Evolutionary conservation across 345 rosid species (phyloP), one percentile per base, ranked within the genome.

Genomic region (Murraya koenigii): DNA sequence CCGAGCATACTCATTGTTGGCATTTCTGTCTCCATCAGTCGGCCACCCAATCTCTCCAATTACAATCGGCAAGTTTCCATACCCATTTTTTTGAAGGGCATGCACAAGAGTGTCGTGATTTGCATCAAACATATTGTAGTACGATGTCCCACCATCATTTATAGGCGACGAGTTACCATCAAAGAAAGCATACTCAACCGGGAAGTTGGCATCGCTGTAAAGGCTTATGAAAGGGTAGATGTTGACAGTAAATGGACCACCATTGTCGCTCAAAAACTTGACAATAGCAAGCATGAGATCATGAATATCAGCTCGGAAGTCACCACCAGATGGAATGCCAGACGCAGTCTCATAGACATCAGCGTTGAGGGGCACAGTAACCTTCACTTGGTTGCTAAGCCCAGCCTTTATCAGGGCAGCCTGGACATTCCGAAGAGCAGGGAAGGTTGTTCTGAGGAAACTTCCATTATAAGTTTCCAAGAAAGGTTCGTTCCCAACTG

Each of bases 31-130:
- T 1, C 98, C 97, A 63, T 96, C 99, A 32, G 98, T 96, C 19
- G 99, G 99, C 98, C 99, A 94, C 22, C 99, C 98, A 8, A 94
- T 82, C 81, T 96, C 99, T 32, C 99, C 99, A 13, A 94, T 77
- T 11, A 96, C 88, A 41, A 96, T 84, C 1, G 95, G 93, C 91
- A 92, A 41, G 84, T 90, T 84, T 22, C 89, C 88, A 26, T 86
- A 94, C 52, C 99, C 98, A 63, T 94, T 92, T 87, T 88, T 96
- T 79, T 91, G 92, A 19, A 96, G 82, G 25, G 99, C 95, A 76
- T 90, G 81, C 3, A 92, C 92, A 6, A 96, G 89, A 25, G 98
- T 95, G 79, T 95, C 99, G 5, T 88, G 88, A 71, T 95, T 95
- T 14, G 99, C 99, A 64, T 93, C 98, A 49, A 93, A 93, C 89